These are phyloP conservation scores for Aspergillus sp. DNA, from an alignment of 2,329 filamentous ascomycete genomes.

Conservation along the genomic window DNA sequence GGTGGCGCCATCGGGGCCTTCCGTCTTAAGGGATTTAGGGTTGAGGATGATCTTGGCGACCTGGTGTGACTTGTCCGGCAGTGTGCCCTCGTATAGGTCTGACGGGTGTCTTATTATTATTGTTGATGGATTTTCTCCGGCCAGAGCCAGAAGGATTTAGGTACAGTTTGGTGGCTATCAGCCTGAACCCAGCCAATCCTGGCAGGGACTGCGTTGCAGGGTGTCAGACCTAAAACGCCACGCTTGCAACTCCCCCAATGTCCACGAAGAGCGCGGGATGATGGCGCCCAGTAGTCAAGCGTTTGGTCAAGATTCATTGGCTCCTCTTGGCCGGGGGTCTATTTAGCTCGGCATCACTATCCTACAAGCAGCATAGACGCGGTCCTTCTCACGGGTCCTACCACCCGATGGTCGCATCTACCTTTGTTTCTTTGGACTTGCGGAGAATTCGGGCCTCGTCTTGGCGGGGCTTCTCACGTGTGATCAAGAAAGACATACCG, in stretches of 20 bases:
- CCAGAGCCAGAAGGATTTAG: not conserved
- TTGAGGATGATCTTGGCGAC: not conserved
- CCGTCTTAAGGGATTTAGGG: not conserved
- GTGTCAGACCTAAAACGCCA: conserved; percentile 1
- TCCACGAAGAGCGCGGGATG: not conserved
- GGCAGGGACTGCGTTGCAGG: not conserved
- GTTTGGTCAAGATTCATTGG: conserved; percentile 9
- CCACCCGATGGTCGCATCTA: not conserved
- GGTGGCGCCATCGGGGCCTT: too few species aligned
- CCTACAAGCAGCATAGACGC: not conserved
- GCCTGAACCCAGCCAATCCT: not conserved
- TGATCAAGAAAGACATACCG: too few species aligned
- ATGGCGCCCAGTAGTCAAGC: conserved; percentile 6
- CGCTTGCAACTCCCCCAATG: not conserved
- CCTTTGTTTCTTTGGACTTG: not conserved
- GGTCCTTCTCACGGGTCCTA: not conserved
- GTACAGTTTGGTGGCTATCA: not conserved
- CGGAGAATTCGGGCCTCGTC: not conserved
- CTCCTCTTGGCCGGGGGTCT: conserved; percentile 4
- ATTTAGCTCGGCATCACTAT: conserved; percentile 2
- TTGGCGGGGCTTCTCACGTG: too few species aligned
- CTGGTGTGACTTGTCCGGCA: not conserved
- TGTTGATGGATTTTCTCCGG: not conserved
- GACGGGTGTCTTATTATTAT: not conserved
- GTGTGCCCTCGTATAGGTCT: not conserved